A percentile compares a stretch with the other conserved stretches of the same genome.
Evolutionary conservation across 768 basidiomycete species (phyloP).

Genomic region (Lentinula sp.): DNA sequence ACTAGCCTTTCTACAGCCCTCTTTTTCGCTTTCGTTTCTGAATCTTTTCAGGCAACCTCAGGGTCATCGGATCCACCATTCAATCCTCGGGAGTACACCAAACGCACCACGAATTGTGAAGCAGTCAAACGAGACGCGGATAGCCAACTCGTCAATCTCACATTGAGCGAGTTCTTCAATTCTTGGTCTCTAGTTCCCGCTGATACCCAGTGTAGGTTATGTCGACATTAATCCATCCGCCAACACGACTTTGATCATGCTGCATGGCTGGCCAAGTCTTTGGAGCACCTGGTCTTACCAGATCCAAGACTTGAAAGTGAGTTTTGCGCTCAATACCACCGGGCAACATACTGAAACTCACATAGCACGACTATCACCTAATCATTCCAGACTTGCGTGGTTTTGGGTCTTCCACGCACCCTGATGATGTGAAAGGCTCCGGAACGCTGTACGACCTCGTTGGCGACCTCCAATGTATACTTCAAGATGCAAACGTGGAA

Average conservation of each 20-base stretch:
- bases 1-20: not conserved
- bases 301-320: slow-evolving; percentile 58
- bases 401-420: slow-evolving; percentile 63
- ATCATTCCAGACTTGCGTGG: slow-evolving; percentile 62
- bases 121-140: slow-evolving; percentile 33
- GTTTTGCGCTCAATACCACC: not conserved
- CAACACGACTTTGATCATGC: slow-evolving; percentile 50
- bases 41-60: not conserved
- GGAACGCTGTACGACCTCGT: slow-evolving; percentile 57
- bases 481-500: slow-evolving; percentile 41
- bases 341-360: not conserved
- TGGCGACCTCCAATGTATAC: slow-evolving; percentile 57
- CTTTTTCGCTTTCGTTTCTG: not conserved
- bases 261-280: slow-evolving; percentile 76
- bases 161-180: slow-evolving; percentile 33
- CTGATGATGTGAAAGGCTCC: slow-evolving; percentile 53
- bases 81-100: slow-evolving; percentile 29
- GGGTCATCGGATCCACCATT: slow-evolving; percentile 17
- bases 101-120: slow-evolving; percentile 30
- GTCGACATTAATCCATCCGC: slow-evolving; percentile 54
- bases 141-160: slow-evolving; percentile 26
- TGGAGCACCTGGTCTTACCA: slow-evolving; percentile 76
- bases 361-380: slow-evolving; percentile 54
- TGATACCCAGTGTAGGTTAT: slow-evolving; percentile 38
- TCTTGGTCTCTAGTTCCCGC: not conserved